Percentiles rank a stretch among this genome's conserved stretches.
phyloP scores from a whole-genome alignment of 2,329 filamentous ascomycete genomes.

The Monosporascus sp. region DNA sequence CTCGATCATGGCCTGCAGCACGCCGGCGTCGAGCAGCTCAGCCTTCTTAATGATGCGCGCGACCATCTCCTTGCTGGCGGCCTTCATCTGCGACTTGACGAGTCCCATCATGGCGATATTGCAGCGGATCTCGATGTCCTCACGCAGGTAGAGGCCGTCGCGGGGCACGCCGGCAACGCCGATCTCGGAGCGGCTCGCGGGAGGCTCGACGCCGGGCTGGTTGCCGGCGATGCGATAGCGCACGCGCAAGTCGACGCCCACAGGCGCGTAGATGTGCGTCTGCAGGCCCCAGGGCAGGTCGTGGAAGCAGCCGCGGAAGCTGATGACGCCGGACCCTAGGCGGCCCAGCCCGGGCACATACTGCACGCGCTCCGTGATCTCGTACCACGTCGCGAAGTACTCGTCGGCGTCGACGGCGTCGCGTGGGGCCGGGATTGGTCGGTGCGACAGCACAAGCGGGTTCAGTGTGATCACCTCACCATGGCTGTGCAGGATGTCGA shows the following conservation, averaged over 20 bases:
- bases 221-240: slow-evolving; percentile 65
- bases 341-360: slow-evolving; percentile 61
- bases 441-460: slow-evolving; percentile 60
- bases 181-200: slow-evolving; percentile 53
- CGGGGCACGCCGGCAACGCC: slow-evolving; percentile 55
- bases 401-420: slow-evolving; percentile 59
- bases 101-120: slow-evolving; percentile 60
- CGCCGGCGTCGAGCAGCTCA: slow-evolving; percentile 60
- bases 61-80: slow-evolving; percentile 63
- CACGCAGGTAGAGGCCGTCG: slow-evolving; percentile 62
- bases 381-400: slow-evolving; percentile 70
- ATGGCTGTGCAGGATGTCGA: slow-evolving; percentile 68
- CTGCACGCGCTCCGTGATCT: slow-evolving; percentile 65
- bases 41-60: slow-evolving; percentile 66
- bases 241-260: slow-evolving; percentile 61
- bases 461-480: slow-evolving; percentile 67
- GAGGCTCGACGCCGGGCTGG: slow-evolving; percentile 58
- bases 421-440: slow-evolving; percentile 60
- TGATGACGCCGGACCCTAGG: slow-evolving; percentile 59
- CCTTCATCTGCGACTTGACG: slow-evolving; percentile 62
- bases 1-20: slow-evolving; percentile 62
- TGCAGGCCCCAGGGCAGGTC: slow-evolving; percentile 68
- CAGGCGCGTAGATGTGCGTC: slow-evolving; percentile 65
- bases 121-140: slow-evolving; percentile 66
- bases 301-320: slow-evolving; percentile 67